Conservation (phyloP, 1,139 yeast genomes). For the Magnusiomyces suaveolens region DNA sequence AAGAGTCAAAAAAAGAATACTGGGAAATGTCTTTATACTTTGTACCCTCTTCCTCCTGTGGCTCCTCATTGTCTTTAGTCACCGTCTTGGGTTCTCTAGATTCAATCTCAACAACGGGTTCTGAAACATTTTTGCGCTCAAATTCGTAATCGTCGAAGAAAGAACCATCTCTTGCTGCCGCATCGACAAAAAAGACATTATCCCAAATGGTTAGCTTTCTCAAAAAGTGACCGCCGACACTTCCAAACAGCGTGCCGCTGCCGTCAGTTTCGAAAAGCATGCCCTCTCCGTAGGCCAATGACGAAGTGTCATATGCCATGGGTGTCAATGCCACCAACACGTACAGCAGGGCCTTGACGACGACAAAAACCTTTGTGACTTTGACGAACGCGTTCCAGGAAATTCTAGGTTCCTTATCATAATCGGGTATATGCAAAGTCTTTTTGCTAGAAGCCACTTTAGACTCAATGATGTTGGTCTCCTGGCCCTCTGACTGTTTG, state of each 20-base stretch:
- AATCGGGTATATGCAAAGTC: no score
- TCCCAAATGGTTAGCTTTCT: slow-evolving; percentile 73
- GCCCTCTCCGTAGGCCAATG: slow-evolving; percentile 27
- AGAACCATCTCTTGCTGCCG: slow-evolving; percentile 39
- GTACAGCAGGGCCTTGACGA: slow-evolving; percentile 35
- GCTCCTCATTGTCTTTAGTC: not conserved
- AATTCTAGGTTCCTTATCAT: not conserved
- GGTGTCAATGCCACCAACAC: slow-evolving; percentile 36
- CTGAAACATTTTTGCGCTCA: no score
- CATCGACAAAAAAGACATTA: slow-evolving; percentile 60
- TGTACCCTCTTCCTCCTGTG: not conserved
- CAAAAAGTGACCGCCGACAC: slow-evolving; percentile 18
- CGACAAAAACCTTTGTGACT: slow-evolving; percentile 23
- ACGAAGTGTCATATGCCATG: slow-evolving; percentile 43
- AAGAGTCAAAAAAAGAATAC: not conserved
- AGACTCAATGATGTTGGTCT: no score
- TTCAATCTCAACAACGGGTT: not conserved
- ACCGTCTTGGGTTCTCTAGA: not conserved
- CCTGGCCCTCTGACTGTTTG: no score
- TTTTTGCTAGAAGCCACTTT: no score
- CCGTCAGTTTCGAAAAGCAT: slow-evolving; percentile 13
- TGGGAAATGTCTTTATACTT: not conserved
- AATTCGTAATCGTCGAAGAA: not conserved
- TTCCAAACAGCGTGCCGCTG: slow-evolving; percentile 3
- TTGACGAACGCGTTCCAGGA: not conserved